These are phyloP conservation scores for Fusarium dimerum DNA, from an alignment of 2,329 filamentous ascomycete species.

Conservation along the genomic window DNA sequence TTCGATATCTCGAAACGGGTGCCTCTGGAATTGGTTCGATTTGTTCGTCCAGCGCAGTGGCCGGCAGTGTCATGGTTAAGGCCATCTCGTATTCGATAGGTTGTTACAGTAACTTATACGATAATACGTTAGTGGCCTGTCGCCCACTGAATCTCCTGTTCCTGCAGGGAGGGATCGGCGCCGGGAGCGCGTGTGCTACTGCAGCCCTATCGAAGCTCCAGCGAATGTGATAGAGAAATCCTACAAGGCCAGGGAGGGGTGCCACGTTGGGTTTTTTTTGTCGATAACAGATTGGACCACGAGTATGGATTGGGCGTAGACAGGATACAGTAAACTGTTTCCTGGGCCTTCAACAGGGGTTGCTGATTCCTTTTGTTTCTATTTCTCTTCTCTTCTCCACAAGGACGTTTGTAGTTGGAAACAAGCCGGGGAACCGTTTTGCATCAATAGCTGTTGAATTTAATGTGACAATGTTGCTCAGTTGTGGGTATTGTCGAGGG, in stretches of 20 bases:
- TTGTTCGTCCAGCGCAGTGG: conserved; percentile 5
- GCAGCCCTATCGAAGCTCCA: conserved; percentile 23
- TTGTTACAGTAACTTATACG: conserved; percentile 9
- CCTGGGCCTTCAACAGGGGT: conserved; percentile 22
- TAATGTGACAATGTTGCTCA: too few relatives aligned
- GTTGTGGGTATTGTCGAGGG: background rate
- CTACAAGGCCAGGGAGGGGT: conserved; percentile 5
- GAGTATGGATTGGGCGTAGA: too few relatives aligned
- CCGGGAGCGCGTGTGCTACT: conserved; percentile 13
- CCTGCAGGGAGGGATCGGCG: conserved; percentile 21
- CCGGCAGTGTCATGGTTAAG: conserved; percentile 11
- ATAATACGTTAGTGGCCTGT: background rate
- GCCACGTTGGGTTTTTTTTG: conserved; percentile 10
- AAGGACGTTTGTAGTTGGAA: background rate
- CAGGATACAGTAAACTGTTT: conserved; percentile 5
- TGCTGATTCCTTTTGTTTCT: conserved; percentile 1
- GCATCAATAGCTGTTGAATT: background rate
- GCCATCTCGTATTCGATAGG: conserved; percentile 12
- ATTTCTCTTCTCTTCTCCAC: background rate
- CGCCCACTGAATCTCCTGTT: conserved; percentile 4
- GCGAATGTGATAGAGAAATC: conserved; percentile 9
- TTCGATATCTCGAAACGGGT: conserved; percentile 34
- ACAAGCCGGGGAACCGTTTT: background rate
- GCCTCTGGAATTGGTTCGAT: background rate
- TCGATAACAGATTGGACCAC: conserved; percentile 3